Evolutionary conservation across 805 yeast species (phyloP).

Genomic region (Maudiozyma bulderi): DNA sequence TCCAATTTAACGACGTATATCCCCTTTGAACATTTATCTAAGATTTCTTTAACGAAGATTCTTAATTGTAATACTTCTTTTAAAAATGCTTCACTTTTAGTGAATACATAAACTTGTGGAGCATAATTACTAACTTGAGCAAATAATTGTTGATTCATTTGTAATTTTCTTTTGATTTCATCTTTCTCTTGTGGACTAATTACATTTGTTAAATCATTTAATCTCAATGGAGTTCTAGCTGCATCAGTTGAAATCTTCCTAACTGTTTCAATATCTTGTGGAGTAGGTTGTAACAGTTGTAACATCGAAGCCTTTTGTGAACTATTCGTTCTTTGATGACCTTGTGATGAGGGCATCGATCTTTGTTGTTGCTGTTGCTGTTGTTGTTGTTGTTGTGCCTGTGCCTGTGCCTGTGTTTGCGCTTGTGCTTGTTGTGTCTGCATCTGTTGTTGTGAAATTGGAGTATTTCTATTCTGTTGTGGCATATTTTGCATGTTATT

Average conservation of each 20-base stretch:
- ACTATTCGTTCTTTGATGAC: slow-evolving; percentile 2
- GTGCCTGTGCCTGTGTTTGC: neutral
- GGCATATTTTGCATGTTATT: neutral
- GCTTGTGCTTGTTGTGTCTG: neutral
- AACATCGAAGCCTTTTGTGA: slow-evolving; percentile 15
- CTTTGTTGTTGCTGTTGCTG: slow-evolving; percentile 7
- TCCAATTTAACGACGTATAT: slow-evolving; percentile 65
- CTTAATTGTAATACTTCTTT: slow-evolving; percentile 69
- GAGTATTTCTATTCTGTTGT: neutral
- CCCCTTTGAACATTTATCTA: slow-evolving; percentile 58
- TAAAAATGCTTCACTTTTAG: slow-evolving; percentile 68
- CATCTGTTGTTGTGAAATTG: neutral
- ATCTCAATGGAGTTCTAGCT: slow-evolving; percentile 50
- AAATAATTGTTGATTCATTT: slow-evolving; percentile 41
- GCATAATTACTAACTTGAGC: slow-evolving; percentile 65
- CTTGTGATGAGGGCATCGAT: neutral
- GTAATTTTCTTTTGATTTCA: slow-evolving; percentile 45
- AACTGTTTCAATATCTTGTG: slow-evolving; percentile 53
- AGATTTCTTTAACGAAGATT: slow-evolving; percentile 65
- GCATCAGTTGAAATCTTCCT: slow-evolving; percentile 62
- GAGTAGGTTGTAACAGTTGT: slow-evolving; percentile 36
- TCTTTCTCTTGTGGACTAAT: slow-evolving; percentile 58
- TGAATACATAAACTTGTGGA: slow-evolving; percentile 67
- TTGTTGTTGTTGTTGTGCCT: slow-evolving; percentile 2
- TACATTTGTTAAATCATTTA: slow-evolving; percentile 55